phyloP scores from a whole-genome alignment of 495 filamentous ascomycete species.

The Hypomontagnella monticulosa region DNA sequence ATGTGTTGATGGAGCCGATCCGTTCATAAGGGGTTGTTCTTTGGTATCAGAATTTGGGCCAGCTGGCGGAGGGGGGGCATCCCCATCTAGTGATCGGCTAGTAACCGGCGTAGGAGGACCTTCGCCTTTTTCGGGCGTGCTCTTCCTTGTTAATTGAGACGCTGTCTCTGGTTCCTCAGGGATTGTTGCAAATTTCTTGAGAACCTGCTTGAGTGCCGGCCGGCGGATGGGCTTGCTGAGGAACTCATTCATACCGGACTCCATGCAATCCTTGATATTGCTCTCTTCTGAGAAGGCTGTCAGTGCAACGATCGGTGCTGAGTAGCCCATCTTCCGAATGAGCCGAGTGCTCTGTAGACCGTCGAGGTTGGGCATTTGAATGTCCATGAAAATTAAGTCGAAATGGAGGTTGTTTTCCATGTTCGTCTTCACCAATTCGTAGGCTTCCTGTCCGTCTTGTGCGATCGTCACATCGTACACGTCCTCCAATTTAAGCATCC shows the following conservation, averaged over 20 bases:
- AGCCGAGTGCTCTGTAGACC: constrained; percentile 88
- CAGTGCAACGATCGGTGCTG: constrained; percentile 87
- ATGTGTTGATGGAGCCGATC: constrained; percentile 4
- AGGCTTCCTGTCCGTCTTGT: constrained; percentile 89
- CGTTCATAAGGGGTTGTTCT: constrained; percentile 17
- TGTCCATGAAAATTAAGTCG: constrained; percentile 93
- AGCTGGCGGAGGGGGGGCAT: not conserved
- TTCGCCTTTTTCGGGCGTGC: constrained; percentile 42
- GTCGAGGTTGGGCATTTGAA: constrained; percentile 94
- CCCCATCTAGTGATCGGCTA: constrained; percentile 21
- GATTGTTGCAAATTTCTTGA: constrained; percentile 71
- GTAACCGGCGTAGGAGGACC: not conserved
- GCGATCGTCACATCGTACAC: constrained; percentile 78
- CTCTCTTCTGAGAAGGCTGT: constrained; percentile 91
- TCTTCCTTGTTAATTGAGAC: constrained; percentile 42
- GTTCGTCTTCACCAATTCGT: constrained; percentile 81
- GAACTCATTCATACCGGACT: constrained; percentile 79
- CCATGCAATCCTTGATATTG: constrained; percentile 86
- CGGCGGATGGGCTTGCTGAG: constrained; percentile 83
- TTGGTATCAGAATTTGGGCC: constrained; percentile 6
- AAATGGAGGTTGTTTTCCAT: constrained; percentile 78
- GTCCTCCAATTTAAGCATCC: constrained; percentile 65
- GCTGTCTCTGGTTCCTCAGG: constrained; percentile 61
- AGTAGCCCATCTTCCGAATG: constrained; percentile 87
- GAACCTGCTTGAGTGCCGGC: constrained; percentile 83